Base-by-base conservation (phyloP, 495 filamentous ascomycete genomes). In the Xylaria bambusicola region DNA sequence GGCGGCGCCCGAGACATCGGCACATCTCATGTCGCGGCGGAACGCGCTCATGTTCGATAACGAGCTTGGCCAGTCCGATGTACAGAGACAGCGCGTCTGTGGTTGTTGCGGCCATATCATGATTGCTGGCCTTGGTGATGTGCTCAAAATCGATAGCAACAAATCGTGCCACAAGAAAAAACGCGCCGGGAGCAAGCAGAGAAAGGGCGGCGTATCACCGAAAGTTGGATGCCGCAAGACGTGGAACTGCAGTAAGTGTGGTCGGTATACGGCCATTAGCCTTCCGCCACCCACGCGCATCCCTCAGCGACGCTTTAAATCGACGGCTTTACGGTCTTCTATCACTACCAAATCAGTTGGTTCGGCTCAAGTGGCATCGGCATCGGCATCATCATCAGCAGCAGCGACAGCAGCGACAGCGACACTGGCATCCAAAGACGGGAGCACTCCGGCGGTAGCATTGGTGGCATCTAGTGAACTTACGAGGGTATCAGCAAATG, bases 61-160 rank as follows among this genome's bases (percentile, higher is more conserved):
- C 60, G 72, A 76, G 20, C 20, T 81, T 6, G 62, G 70, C 13
- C 71, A 55, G 51, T 65, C 78, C 6, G 79, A 81, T 21, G 45
- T 72, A 9, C 71, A 81, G 21, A 70, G 70, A 48, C 75, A 80
- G 49, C 76, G 76, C 50, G 72, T 74, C 17, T 84, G 81, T 66
- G 73, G 64, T 31, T 75, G 74, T 45, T 84, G 81, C 61, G 81
- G 81, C 27, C 75, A 81, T 57, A 80, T 82, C 48, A 75, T 82
- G 71, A 66, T 82, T 31, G 52, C 66, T 6, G 81, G 81, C 0
- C 64, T 73, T 47, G 77, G 70, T 0, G 74, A 70, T 52, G 49
- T 56, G 12, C 56, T 83, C 13, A 60, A 75, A 26, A 57, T 77
- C 8, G 69, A 75, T 24, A 52, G 67, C 10, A 64, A 61, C 18